phyloP scores from a whole-genome alignment of 1,284 basidiomycete genomes.

The Pterulicium gracile region DNA sequence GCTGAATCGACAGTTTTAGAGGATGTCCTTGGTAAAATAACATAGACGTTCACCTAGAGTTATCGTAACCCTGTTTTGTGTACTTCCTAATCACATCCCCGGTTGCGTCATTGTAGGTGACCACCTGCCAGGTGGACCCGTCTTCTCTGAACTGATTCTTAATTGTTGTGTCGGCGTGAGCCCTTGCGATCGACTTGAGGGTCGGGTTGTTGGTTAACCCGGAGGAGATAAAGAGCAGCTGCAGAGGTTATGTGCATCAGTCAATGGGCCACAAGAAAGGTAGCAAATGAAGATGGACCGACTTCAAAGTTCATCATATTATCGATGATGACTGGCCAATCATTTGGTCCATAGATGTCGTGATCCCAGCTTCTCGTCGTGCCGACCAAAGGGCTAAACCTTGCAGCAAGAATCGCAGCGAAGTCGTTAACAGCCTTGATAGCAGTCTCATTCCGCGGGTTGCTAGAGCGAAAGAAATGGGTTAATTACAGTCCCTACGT shows the following conservation, averaged over 20 bases:
- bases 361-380: constrained; percentile 16
- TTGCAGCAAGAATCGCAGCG: constrained; percentile 13
- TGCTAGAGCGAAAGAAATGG: too few species aligned
- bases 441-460: constrained; percentile 13
- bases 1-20: constrained; percentile 17
- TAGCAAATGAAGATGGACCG: background rate
- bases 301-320: constrained; percentile 16
- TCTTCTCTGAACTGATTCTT: constrained; percentile 14
- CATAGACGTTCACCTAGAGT: constrained; percentile 21
- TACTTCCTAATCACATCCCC: constrained; percentile 26
- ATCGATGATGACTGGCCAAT: constrained; percentile 14
- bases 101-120: constrained; percentile 34
- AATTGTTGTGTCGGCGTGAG: constrained; percentile 14
- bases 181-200: constrained; percentile 12
- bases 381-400: constrained; percentile 13
- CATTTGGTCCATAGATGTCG: constrained; percentile 9
- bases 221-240: constrained; percentile 12
- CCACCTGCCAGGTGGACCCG: constrained; percentile 32
- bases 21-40: background rate
- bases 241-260: background rate
- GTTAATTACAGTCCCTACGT: too few species aligned
- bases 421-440: constrained; percentile 11
- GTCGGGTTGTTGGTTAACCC: constrained; percentile 13
- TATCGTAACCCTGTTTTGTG: constrained; percentile 33
- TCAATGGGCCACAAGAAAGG: background rate